phyloP scores from a whole-genome alignment of 2,329 filamentous ascomycete species.

The Beauveria sp. region DNA sequence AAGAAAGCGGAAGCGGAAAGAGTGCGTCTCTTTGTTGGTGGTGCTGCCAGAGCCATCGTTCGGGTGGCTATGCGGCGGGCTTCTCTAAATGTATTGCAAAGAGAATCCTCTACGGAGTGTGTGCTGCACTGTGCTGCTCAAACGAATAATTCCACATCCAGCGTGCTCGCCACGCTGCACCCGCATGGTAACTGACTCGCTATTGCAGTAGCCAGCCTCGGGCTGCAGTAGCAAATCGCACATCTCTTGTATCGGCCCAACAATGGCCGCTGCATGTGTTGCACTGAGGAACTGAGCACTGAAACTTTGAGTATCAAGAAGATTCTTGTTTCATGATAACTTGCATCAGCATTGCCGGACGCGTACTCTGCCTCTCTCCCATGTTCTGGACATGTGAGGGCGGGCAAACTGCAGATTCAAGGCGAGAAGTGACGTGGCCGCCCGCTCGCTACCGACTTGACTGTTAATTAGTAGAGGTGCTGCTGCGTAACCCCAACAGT shows the following conservation, averaged over 20 bases:
- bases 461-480: background rate
- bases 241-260: background rate
- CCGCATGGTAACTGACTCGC: conserved; percentile 5
- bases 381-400: no score
- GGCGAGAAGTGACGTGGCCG: background rate
- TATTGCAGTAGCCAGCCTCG: background rate
- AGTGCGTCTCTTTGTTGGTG: no score
- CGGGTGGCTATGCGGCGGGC: no score
- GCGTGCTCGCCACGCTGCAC: background rate
- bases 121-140: background rate
- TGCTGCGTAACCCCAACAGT: background rate
- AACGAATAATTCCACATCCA: background rate
- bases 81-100: no score
- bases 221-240: background rate
- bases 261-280: background rate
- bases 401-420: background rate
- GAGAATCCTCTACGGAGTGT: no score
- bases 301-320: background rate
- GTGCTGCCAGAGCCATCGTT: no score
- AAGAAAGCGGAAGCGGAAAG: no score
- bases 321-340: background rate
- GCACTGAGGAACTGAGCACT: background rate
- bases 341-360: no score
- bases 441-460: background rate
- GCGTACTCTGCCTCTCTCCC: no score